These are phyloP conservation scores for Aotearoamyces nothofagi DNA, from an alignment of 2,329 filamentous ascomycete genomes.

Conservation along the genomic window DNA sequence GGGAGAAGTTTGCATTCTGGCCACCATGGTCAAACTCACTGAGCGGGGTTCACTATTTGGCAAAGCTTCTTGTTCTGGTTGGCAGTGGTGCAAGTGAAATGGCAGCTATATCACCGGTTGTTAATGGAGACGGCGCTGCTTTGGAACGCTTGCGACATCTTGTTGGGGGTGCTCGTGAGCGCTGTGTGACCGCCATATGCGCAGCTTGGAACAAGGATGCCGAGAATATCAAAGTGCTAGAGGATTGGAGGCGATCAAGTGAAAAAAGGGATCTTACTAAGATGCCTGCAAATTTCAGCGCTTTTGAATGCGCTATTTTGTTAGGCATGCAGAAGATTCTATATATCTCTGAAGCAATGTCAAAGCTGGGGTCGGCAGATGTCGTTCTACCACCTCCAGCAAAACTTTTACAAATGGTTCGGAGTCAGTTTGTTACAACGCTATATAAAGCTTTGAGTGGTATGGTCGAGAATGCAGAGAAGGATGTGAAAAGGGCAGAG, in stretches of 20 bases:
- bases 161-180: constrained; percentile 66
- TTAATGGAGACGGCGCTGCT: constrained; percentile 35
- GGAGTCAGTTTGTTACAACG: constrained; percentile 83
- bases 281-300: constrained; percentile 75
- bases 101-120: constrained; percentile 56
- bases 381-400: constrained; percentile 75
- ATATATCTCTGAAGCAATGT: constrained; percentile 77
- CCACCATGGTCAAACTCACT: constrained; percentile 84
- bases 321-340: constrained; percentile 87
- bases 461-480: constrained; percentile 93
- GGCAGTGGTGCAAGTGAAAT: constrained; percentile 82
- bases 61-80: constrained; percentile 66
- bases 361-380: constrained; percentile 54
- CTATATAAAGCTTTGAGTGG: constrained; percentile 88
- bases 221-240: constrained; percentile 79
- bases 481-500: constrained; percentile 42
- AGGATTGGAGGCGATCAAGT: constrained; percentile 78
- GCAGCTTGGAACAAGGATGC: constrained; percentile 88
- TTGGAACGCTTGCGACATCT: constrained; percentile 62
- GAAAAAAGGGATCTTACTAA: constrained; percentile 79
- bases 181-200: constrained; percentile 73
- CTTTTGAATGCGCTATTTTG: constrained; percentile 72
- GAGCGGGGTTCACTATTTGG: constrained; percentile 81
- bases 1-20: constrained; percentile 95
- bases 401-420: constrained; percentile 81